Conservation (phyloP, 2,329 filamentous ascomycete genomes). For the Huntiella abstrusa region DNA sequence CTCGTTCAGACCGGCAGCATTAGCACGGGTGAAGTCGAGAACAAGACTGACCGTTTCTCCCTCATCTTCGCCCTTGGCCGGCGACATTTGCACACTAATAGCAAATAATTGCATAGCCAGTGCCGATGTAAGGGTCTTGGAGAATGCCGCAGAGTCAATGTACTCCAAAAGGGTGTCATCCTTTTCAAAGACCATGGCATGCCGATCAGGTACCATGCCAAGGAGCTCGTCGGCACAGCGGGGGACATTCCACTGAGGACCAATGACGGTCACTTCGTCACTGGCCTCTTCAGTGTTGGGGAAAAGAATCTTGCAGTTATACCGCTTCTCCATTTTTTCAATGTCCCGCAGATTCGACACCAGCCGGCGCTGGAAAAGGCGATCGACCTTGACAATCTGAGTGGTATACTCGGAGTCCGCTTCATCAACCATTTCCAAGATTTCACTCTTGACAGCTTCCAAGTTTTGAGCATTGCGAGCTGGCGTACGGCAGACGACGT, state of each 20-base stretch:
- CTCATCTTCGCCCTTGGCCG: constrained; percentile 38
- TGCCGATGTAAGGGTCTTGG: constrained; percentile 60
- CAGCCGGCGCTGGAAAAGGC: constrained; percentile 85
- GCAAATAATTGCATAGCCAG: constrained; percentile 82
- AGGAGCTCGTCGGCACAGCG: constrained; percentile 91
- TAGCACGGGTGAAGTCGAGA: constrained; percentile 87
- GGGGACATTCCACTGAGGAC: constrained; percentile 94
- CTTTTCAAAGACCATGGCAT: constrained; percentile 71
- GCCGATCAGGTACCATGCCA: constrained; percentile 93
- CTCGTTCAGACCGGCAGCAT: constrained; percentile 84
- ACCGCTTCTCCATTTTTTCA: constrained; percentile 92
- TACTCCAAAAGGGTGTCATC: constrained; percentile 61
- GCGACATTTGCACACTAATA: constrained; percentile 39
- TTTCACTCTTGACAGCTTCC: constrained; percentile 95
- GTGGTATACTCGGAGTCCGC: constrained; percentile 91
- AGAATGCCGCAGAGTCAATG: constrained; percentile 65
- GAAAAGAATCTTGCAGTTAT: constrained; percentile 98
- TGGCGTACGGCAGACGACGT: constrained; percentile 94
- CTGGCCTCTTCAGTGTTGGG: constrained; percentile 94
- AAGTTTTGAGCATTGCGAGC: constrained; percentile 93
- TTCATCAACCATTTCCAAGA: constrained; percentile 98
- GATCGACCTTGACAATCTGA: constrained; percentile 82
- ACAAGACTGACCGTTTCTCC: constrained; percentile 42
- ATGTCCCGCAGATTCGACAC: constrained; percentile 76
- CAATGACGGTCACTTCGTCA: constrained; percentile 86